These are phyloP conservation scores for Penicillium canariense DNA, from an alignment of 495 filamentous ascomycete genomes.

Conservation along the genomic window DNA sequence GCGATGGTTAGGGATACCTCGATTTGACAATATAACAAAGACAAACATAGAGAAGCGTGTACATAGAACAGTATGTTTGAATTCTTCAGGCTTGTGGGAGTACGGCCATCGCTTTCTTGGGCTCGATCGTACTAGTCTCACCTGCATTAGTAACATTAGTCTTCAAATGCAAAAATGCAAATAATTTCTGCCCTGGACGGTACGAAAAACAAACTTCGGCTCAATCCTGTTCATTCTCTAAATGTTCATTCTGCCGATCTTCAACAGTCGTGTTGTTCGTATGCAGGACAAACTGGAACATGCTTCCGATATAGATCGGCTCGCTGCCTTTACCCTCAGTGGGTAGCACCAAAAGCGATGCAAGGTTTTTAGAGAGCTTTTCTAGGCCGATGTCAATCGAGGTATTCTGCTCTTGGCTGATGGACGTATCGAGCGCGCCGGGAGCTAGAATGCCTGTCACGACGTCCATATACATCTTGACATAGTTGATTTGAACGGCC, in stretches of 20 bases:
- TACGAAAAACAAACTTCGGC: slow-evolving; percentile 14
- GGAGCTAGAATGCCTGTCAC: neutral
- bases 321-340: slow-evolving; percentile 8
- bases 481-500: neutral
- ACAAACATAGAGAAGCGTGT: neutral
- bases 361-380: slow-evolving; percentile 5
- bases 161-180: neutral
- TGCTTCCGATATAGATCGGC: slow-evolving; percentile 14
- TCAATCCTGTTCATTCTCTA: neutral
- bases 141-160: neutral
- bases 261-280: slow-evolving; percentile 4
- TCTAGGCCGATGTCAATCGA: slow-evolving; percentile 4
- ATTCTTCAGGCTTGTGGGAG: neutral
- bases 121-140: neutral
- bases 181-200: neutral
- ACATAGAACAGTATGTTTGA: neutral
- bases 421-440: neutral
- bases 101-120: neutral
- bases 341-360: slow-evolving; percentile 5
- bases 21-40: too few species aligned
- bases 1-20: neutral
- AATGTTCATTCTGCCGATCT: neutral
- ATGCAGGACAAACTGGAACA: slow-evolving; percentile 14
- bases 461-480: neutral
- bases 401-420: neutral